phyloP scores from a whole-genome alignment of 2,329 filamentous ascomycete genomes.

The Monilinia fructigena region DNA sequence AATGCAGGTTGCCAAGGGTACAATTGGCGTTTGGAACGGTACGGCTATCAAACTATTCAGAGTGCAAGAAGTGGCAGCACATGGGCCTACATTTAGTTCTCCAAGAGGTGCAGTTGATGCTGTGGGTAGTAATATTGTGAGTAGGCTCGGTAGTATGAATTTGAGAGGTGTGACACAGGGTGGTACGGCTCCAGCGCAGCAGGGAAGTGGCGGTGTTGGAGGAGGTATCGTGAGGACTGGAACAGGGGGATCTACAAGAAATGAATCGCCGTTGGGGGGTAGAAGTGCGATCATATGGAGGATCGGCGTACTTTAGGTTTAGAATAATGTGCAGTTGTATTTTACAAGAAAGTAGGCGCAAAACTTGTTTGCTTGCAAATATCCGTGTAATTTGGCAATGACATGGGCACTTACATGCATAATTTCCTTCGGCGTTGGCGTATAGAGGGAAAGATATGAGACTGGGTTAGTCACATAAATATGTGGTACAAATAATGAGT shows the following conservation, averaged over 20 bases:
- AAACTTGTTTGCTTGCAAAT: conserved; percentile 6
- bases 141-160: conserved; percentile 74
- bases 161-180: conserved; percentile 35
- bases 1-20: conserved; percentile 82
- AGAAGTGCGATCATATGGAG: conserved; percentile 25
- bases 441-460: neutral
- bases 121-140: conserved; percentile 85
- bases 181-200: conserved; percentile 5
- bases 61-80: conserved; percentile 78
- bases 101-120: conserved; percentile 91
- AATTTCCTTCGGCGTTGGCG: conserved; percentile 8
- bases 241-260: conserved; percentile 20
- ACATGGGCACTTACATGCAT: neutral
- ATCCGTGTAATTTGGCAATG: conserved; percentile 11
- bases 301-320: neutral
- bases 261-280: conserved; percentile 16
- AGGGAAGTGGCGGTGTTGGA: conserved; percentile 3
- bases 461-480: conserved; percentile 5
- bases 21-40: conserved; percentile 90
- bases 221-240: conserved; percentile 22
- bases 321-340: neutral
- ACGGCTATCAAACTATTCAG: conserved; percentile 85
- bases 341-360: neutral
- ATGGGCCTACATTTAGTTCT: conserved; percentile 77
- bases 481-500: conserved; percentile 2